Evolutionary conservation across 176 grass and related monocot species (phyloP), one percentile per base, ranked within the genome.

Genomic region (Zizania latifolia): DNA sequence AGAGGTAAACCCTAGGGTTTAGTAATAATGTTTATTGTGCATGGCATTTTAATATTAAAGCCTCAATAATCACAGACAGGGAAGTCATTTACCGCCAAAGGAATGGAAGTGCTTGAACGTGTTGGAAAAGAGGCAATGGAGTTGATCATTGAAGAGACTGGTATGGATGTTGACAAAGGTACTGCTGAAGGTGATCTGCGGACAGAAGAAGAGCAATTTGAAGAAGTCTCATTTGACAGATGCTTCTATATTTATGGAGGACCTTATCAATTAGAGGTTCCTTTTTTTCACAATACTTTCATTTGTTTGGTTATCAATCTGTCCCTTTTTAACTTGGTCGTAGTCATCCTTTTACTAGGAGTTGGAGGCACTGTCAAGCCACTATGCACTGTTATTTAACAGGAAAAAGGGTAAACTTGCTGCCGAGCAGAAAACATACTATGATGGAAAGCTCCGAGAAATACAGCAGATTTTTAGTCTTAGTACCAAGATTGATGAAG

Each of bases 201-300:
- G 58, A 72, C 68, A 31, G 94, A 94, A 83, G 91, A 92, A 46
- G 88, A 94, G 54, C 86, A 89, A 16, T 86, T 89, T 76, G 95
- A 99, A 88, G 95, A 99, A 76, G 82, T 84, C 15, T 94, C 95
- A 68, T 99, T 99, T 38, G 95, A 99, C 45, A 84, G 95, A 84
- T 99, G 91, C 80, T 99, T 99, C 77, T 99, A 94, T 68, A 99
- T 99, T 73, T 99, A 99, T 86, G 95, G 95, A 51, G 95, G 95
- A 36, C 95, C 95, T 77, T 91, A 99, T 90, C 91, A 94, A 51
- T 84, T 99, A 17, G 91, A 99, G 91, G 93, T 93, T 81, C 71
- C n/a, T 23, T 75, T 21, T 82, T 90, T 90, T 54, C 17, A n/a
- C 45, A 72, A 39, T 46, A 33, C 74, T 64, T 68, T 62, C 11